phyloP scores from a whole-genome alignment of 2,329 filamentous ascomycete species.

The Trichophaea hybrida region DNA sequence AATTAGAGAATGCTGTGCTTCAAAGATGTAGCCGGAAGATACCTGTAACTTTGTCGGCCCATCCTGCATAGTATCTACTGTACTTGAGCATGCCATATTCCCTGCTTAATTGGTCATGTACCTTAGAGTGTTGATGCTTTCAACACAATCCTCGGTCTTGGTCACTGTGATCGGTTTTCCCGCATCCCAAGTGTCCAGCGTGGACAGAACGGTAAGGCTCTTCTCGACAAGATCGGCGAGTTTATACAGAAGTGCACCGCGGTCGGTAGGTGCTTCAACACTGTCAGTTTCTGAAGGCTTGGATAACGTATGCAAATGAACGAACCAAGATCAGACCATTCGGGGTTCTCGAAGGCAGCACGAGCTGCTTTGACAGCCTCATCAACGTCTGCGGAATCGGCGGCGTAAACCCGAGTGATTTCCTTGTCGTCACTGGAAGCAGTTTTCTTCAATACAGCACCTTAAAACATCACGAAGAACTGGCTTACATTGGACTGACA shows the following conservation, averaged over 20 bases:
- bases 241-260: conserved; percentile 53
- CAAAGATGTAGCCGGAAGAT: not conserved
- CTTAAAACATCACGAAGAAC: not conserved
- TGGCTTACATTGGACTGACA: conserved; percentile 52
- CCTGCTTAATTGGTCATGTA: conserved; percentile 1
- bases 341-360: conserved; percentile 49
- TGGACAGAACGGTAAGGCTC: conserved; percentile 39
- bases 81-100: not conserved
- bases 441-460: not conserved
- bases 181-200: conserved; percentile 66
- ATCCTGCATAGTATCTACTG: conserved; percentile 56
- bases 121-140: conserved; percentile 45
- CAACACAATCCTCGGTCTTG: conserved; percentile 48
- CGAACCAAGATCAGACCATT: conserved; percentile 48
- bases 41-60: conserved; percentile 55
- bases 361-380: conserved; percentile 54
- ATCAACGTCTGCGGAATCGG: conserved; percentile 52
- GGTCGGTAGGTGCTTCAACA: conserved; percentile 42
- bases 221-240: conserved; percentile 55
- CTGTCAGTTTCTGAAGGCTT: not conserved
- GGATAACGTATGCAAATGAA: not conserved
- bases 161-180: conserved; percentile 59
- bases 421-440: conserved; percentile 46
- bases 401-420: conserved; percentile 57
- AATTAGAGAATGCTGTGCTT: not conserved